Evolutionary conservation across 2,329 filamentous ascomycete species (phyloP).

Genomic region (Ascochyta koolunga): DNA sequence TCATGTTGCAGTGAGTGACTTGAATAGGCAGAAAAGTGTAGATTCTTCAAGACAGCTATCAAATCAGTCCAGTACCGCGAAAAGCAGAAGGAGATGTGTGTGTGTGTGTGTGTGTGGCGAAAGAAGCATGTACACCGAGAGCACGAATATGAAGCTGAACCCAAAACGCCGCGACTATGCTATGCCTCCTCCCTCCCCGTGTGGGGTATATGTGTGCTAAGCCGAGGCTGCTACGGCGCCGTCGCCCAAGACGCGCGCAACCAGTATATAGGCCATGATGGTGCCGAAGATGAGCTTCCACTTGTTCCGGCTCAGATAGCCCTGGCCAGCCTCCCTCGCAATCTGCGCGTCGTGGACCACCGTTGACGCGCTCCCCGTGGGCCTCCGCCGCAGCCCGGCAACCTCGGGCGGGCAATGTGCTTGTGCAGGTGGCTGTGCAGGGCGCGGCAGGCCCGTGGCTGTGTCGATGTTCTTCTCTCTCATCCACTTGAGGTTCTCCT

Average conservation of each 20-base stretch:
- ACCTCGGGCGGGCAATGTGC: constrained; percentile 66
- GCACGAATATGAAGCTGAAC: background rate
- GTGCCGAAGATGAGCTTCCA: constrained; percentile 71
- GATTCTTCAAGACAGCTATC: background rate
- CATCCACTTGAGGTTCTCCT: constrained; percentile 93
- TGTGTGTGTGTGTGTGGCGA: background rate
- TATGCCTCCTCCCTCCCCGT: background rate
- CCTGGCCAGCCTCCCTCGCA: constrained; percentile 76
- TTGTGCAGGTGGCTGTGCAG: constrained; percentile 52
- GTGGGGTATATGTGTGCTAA: background rate
- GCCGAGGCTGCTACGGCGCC: constrained; percentile 27
- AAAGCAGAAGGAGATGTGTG: background rate
- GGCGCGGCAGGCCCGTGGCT: constrained; percentile 71
- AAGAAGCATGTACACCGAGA: background rate
- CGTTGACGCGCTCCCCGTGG: constrained; percentile 58
- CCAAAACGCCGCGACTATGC: constrained; percentile 13
- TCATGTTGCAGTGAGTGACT: too few relatives aligned
- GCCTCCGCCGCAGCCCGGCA: constrained; percentile 69
- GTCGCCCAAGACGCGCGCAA: constrained; percentile 74
- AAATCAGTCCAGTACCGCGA: background rate
- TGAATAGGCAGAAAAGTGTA: too few relatives aligned
- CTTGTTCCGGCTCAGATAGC: constrained; percentile 83
- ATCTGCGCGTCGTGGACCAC: constrained; percentile 81
- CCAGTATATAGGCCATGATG: constrained; percentile 82
- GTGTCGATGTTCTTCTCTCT: constrained; percentile 79